A percentile compares a stretch with the other conserved stretches of the same genome.
These are phyloP conservation scores for Aurifilum marmelostoma DNA, from an alignment of 2,329 filamentous ascomycete species.

Conservation along the genomic window DNA sequence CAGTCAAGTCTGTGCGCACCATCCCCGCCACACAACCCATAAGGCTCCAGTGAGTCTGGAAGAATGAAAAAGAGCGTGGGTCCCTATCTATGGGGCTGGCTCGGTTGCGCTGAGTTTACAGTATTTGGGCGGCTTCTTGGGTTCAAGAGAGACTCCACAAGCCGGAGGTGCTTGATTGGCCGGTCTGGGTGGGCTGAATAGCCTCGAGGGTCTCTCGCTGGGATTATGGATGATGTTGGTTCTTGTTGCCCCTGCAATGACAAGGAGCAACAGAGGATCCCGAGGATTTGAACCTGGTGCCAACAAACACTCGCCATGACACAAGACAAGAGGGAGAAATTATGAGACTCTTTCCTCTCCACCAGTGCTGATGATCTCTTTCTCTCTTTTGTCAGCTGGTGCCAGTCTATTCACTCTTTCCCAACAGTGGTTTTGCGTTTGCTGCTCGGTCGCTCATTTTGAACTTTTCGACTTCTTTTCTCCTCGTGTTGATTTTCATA, in stretches of 20 bases:
- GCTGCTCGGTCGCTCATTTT: not conserved
- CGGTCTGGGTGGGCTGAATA: not conserved
- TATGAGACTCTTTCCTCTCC: not conserved
- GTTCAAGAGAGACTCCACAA: not conserved
- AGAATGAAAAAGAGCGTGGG: not conserved
- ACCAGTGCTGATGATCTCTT: not conserved
- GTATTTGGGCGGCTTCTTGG: not conserved
- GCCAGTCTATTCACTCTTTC: not conserved
- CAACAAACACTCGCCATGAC: not conserved
- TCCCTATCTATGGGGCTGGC: not conserved
- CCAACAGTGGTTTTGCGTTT: not conserved
- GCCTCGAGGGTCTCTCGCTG: not conserved
- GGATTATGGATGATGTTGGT: constrained; percentile 1
- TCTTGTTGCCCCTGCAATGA: not conserved
- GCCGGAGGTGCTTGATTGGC: not conserved
- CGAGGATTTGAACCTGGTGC: constrained; percentile 2
- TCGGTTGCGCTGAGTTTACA: not conserved
- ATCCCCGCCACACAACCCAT: not conserved
- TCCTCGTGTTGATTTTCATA: not conserved
- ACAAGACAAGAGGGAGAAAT: not conserved
- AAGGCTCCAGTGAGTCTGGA: not conserved
- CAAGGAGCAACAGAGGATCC: constrained; percentile 4
- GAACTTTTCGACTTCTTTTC: not conserved
- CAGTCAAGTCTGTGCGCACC: not conserved
- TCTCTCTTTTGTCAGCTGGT: not conserved